Base-by-base conservation (phyloP, 176 grass and related monocot species). In the Areca catechu region DNA sequence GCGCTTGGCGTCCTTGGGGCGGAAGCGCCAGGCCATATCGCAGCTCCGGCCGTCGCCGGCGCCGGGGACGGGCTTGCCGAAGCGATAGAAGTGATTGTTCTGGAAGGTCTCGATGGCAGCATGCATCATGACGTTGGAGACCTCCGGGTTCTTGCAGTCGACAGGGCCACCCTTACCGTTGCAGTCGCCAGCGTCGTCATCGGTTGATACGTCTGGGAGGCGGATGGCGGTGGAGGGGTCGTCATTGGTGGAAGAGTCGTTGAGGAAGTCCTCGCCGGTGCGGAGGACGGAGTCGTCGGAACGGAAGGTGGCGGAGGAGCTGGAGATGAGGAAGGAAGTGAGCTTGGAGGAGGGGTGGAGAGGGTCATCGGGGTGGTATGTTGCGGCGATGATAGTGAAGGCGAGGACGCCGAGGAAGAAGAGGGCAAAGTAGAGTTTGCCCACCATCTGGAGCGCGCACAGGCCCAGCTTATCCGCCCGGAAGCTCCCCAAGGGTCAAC, bases 21-120 rank as follows among this genome's bases (percentile, higher is more conserved):
- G 86, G 83, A 96, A 96, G 43, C 92, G 83, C 92, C 92, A 96
- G 28, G 92, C 86, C 56, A 96, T 79, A 65, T 96, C 92, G 53
- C 92, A 96, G 51, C 53, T 67, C 67, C 54, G 81, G 70, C 72
- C 58, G 61, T 80, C 82, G 15, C 63, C 77, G 48, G 74, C 50
- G 61, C 77, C 92, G n/a, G 73, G 50, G 15, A 78, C 83, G 4
- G 92, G 86, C 51, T 65, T 84, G 53, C 86, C 86, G 61, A 96
- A 96, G 57, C 86, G 83, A 48, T 90, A 96, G 77, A 96, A 86
- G 55, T 90, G 86, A 53, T 84, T 70, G 75, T 88, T 86, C 4
- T 75, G 77, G 65, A 88, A 87, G 34, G 22, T 37, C 76, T 90
- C 83, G 65, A 96, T 96, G 34, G 92, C 67, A 60, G 80, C 51